phyloP scores from a whole-genome alignment of 176 grass and related monocot species.

The Oryza glaberrima region DNA sequence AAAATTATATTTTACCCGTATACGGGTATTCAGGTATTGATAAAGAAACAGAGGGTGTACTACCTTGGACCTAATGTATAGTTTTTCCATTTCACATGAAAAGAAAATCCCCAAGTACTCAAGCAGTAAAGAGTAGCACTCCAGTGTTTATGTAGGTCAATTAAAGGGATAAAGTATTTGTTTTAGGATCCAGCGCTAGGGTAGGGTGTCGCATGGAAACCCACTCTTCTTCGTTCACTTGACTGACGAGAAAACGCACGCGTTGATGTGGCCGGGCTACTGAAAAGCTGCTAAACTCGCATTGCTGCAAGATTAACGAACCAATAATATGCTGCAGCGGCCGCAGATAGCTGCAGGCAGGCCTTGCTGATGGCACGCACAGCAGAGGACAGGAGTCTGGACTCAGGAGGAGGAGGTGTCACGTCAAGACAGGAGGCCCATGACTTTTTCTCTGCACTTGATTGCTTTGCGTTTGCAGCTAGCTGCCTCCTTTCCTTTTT shows the following conservation, averaged over 20 bases:
- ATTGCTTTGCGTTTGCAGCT: not conserved
- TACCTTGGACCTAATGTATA: too few species aligned
- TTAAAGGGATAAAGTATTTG: not conserved
- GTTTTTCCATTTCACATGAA: not conserved
- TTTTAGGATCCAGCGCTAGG: not conserved
- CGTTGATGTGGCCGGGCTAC: not conserved
- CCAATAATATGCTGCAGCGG: conserved; percentile 48
- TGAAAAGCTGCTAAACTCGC: conserved; percentile 44
- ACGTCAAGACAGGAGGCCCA: conserved; percentile 5
- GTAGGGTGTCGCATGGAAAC: not conserved
- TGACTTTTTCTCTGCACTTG: not conserved
- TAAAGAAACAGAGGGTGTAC: too few species aligned
- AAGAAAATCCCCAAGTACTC: not conserved
- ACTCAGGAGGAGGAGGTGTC: conserved; percentile 32
- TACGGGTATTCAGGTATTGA: too few species aligned
- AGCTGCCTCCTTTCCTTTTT: not conserved
- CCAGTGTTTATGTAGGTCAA: not conserved
- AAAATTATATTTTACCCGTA: too few species aligned
- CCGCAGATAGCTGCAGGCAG: not conserved
- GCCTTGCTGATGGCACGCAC: not conserved
- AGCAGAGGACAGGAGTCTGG: not conserved
- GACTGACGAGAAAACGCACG: not conserved
- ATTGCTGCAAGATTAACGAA: conserved; percentile 54
- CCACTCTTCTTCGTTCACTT: not conserved
- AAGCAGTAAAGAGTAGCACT: not conserved